These are phyloP conservation scores for Sonneratia alba DNA, from an alignment of 345 rosid genomes.

Conservation along the genomic window DNA sequence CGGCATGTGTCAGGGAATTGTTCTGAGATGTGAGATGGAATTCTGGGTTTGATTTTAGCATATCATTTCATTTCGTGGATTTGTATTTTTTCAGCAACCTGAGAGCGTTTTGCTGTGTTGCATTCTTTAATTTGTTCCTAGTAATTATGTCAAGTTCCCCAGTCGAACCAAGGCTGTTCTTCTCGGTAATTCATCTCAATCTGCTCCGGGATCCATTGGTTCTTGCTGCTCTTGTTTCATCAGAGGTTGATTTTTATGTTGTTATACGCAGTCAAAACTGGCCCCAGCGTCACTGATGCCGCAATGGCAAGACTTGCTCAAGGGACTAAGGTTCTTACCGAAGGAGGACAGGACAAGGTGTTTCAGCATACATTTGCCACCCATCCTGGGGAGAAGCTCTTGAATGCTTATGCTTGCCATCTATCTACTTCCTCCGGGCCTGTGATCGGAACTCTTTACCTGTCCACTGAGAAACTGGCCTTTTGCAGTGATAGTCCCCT, in stretches of 20 bases:
- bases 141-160: too few species aligned
- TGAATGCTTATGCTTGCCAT: slow-evolving; percentile 63
- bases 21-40: neutral
- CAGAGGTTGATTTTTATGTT: neutral
- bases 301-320: slow-evolving; percentile 76
- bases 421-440: slow-evolving; percentile 68
- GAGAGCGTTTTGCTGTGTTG: neutral
- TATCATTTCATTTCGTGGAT: neutral
- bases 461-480: slow-evolving; percentile 47
- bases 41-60: neutral
- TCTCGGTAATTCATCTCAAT: neutral
- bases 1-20: neutral
- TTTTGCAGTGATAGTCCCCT: slow-evolving; percentile 68
- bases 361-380: slow-evolving; percentile 54
- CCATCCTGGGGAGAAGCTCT: slow-evolving; percentile 48
- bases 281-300: slow-evolving; percentile 61
- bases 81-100: too few species aligned
- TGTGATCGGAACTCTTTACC: slow-evolving; percentile 60
- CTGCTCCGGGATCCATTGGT: neutral
- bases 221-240: neutral
- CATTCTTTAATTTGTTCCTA: neutral
- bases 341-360: slow-evolving; percentile 71
- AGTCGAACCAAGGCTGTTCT: neutral
- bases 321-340: slow-evolving; percentile 58
- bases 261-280: slow-evolving; percentile 44